A percentile compares a stretch with the other conserved stretches of the same genome.
Conservation (phyloP, 2,329 filamentous ascomycete species). For the Teratosphaeriaceae sp. region DNA sequence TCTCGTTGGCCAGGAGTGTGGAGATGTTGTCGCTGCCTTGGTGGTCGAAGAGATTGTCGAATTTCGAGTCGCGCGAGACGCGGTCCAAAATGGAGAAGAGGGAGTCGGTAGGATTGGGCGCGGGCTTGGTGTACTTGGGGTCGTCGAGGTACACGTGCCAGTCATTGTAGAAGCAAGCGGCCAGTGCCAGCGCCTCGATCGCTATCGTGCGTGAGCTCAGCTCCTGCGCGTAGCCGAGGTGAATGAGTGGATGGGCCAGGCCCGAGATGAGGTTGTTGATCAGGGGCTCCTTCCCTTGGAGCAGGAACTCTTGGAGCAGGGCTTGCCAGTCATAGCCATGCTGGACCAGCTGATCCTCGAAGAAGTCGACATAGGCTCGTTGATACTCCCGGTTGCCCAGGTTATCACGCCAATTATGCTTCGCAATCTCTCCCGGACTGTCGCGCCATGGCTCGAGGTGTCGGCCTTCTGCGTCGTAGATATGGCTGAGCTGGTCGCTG, state of each 20-base stretch:
- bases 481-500: constrained; percentile 62
- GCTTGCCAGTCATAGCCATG: constrained; percentile 78
- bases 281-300: constrained; percentile 66
- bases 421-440: constrained; percentile 75
- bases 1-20: constrained; percentile 60
- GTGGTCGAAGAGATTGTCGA: constrained; percentile 59
- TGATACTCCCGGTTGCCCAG: constrained; percentile 70
- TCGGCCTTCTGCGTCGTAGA: constrained; percentile 73
- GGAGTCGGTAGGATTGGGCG: constrained; percentile 53
- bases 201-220: constrained; percentile 76
- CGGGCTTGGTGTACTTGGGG: constrained; percentile 59
- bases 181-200: constrained; percentile 77
- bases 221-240: constrained; percentile 90
- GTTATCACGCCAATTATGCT: constrained; percentile 80
- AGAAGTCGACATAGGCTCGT: constrained; percentile 87
- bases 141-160: constrained; percentile 63
- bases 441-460: constrained; percentile 72
- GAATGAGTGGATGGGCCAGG: constrained; percentile 85
- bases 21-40: constrained; percentile 58
- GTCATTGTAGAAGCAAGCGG: constrained; percentile 51
- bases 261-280: constrained; percentile 74
- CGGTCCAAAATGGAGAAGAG: constrained; percentile 65
- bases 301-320: constrained; percentile 69
- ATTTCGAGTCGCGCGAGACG: constrained; percentile 60
- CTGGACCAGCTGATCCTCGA: constrained; percentile 78